Base-by-base conservation (phyloP, 805 yeast species). In the Scheffersomyces lignosus region DNA sequence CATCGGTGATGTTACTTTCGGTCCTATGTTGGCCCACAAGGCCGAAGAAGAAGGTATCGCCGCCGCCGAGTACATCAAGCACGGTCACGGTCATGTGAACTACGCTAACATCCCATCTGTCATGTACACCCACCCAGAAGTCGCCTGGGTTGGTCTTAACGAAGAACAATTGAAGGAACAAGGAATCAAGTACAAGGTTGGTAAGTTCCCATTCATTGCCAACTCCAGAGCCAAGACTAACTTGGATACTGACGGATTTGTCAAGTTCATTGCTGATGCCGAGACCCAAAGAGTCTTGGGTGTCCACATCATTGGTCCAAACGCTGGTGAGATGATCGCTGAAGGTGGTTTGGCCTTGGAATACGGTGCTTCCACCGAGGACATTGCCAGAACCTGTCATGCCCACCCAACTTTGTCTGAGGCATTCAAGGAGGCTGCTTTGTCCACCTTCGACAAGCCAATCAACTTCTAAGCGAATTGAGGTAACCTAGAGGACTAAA, bases 1-100 rank as follows among this genome's bases (percentile, higher is more conserved):
- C 57, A 87, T 93, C 67, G 99, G 99, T 67, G 99, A 93, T 62
- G 97, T 83, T 38, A 93, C 99, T 28, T 93, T 87, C 56, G 99
- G 99, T 54, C 91, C 96, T 55, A 93, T 93, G 99, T 80, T 93
- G 71, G 99, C 99, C 48, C 99, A 93, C 79, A 93, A 93, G 78
- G 99, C 99, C 46, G 99, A 93, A 77, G 99, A 93, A 67, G 99
- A 93, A 77, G 99, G 96, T 70, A 83, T 93, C 52, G 99, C 99
- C 40, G 98, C 96, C 50, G 98, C 78, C 49, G 99, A 93, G 73
- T 87, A 80, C 75, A 80, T 93, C 65, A 88, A 88, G 75, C 69
- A 69, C 51, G 99, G 98, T 49, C 86, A 85, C 62, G 99, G 99
- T 43, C 99, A 93, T 65, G 98, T 93, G 52, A 93, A 93, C 81